Base-by-base conservation (phyloP, 345 rosid genomes). In the Syzygium oleosum region DNA sequence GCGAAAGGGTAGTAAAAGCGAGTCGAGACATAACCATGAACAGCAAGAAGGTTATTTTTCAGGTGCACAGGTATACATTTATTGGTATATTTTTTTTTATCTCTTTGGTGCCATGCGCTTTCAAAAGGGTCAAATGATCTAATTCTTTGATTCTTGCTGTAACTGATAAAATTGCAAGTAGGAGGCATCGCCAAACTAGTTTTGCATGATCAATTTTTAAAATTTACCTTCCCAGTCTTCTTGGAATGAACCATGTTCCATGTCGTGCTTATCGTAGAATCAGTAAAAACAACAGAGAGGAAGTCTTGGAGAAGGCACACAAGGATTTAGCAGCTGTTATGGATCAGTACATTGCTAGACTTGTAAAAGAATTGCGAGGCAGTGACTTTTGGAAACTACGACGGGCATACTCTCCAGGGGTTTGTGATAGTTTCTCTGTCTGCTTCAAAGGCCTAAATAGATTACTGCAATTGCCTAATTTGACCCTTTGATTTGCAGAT, bases 11-110 rank as follows among this genome's bases (percentile, higher is more conserved):
- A 43, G 97, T 98, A 17, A 98, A 98, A 89, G 99, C 97, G 9
- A 98, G 99, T 88, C 98, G 99, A 65, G 99, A 98, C 91, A 91
- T 98, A 87, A 96, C 99, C 53, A 93, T 93, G 88, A 94, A 94
- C 91, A 98, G 99, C 92, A 98, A 98, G 91, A 97, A 96, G 88
- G 99, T 98, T 86, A 97, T 98, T 89, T 98, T 95, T 90, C 98
- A 96, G 92, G 99, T 96, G 86, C 99, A 97, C 89, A 97, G 99
- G 99, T 97, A 91, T 43, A 89, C 3, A 9, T 61, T 84, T 52
- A 51, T 46, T 41, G 29, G 19, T 55, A 84, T 87, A 29, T 2
- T 43, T 43, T 43, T 43, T 16, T 51, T 84, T 15, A 1, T 63
- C 17, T 51, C 29, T 12, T 25, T 13, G 17, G 27, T 51, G 49